phyloP scores from a whole-genome alignment of 768 basidiomycete genomes.

The Kwoniella mangroviensis region DNA sequence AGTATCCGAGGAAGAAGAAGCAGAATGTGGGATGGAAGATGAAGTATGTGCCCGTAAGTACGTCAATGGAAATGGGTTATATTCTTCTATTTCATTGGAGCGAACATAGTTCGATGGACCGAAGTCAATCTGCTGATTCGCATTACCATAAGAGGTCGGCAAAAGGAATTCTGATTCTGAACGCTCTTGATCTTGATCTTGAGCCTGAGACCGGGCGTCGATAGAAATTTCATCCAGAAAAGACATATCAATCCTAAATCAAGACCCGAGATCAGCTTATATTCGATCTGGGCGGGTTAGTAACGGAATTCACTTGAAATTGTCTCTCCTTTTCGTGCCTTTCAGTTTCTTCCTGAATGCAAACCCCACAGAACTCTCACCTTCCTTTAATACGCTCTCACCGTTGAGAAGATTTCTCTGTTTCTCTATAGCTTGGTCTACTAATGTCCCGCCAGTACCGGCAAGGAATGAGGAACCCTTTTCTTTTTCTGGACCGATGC shows the following conservation, averaged over 20 bases:
- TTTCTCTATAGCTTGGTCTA: constrained; percentile 7
- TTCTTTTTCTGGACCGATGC: neutral
- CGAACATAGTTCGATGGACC: neutral
- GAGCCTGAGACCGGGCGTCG: neutral
- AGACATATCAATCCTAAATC: constrained; percentile 12
- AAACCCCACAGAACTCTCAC: constrained; percentile 9
- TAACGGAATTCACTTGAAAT: constrained; percentile 5
- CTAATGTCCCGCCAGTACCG: neutral
- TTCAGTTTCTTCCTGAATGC: constrained; percentile 7
- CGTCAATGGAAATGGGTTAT: constrained; percentile 11
- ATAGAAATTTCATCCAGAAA: constrained; percentile 18
- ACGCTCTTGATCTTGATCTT: neutral
- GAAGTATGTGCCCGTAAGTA: neutral
- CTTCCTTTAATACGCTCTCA: constrained; percentile 5
- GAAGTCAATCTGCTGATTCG: neutral
- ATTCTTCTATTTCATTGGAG: neutral
- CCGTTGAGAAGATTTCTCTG: neutral
- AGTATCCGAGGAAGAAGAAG: neutral
- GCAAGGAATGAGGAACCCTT: neutral
- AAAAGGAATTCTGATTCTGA: neutral
- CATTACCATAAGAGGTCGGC: constrained; percentile 1
- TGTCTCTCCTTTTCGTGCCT: neutral
- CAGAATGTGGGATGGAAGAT: neutral
- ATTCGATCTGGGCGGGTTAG: neutral
- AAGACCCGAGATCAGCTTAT: neutral